Base-by-base conservation (phyloP, 257 asterid genomes). In the Fraxinus pennsylvanica region DNA sequence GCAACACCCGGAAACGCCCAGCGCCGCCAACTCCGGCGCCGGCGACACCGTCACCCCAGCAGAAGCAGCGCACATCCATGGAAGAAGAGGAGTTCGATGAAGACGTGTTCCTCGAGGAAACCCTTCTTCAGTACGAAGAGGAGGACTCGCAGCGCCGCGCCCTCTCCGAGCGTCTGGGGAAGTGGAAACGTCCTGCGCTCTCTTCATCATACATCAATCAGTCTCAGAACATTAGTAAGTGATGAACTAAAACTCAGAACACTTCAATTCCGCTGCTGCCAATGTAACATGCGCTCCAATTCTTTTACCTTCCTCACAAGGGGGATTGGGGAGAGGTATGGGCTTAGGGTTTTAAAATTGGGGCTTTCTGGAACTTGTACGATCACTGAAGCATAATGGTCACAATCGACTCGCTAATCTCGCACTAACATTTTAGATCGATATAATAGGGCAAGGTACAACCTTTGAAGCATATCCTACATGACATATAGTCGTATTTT, bases 61-160 rank as follows among this genome's bases (percentile, higher is more conserved):
- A 75, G 72, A 93, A 91, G 80, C 91, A 89, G 14, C 96, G 85
- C 19, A 91, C 89, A 4, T n/a, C 80, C 6, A 71, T 82, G 84
- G 98, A 91, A 71, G 97, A 92, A 25, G 99, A 95, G 81, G 97
- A 93, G 74, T 69, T 90, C 3, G 98, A 93, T 76, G 98, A 93
- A 82, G 99, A 95, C 70, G 86, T 91, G 14, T 93, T 90, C 84
- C 85, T 91, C 76, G 98, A 93, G 74, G 96, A 95, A 88, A 87
- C 93, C 85, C 88, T 90, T 75, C 89, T 92, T 43, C 97, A 89
- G 74, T 80, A 71, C 84, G 93, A 95, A 79, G 96, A 95, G 80
- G 94, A 92, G 73, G 92, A 89, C 73, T 72, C 87, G 17, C 92
- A 85, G 83, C 87, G 87, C 77, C 81, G 90, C 52, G 83, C 90